Evolutionary conservation across 1,139 yeast species (phyloP).

Genomic region (Sugiyamaella novakii): DNA sequence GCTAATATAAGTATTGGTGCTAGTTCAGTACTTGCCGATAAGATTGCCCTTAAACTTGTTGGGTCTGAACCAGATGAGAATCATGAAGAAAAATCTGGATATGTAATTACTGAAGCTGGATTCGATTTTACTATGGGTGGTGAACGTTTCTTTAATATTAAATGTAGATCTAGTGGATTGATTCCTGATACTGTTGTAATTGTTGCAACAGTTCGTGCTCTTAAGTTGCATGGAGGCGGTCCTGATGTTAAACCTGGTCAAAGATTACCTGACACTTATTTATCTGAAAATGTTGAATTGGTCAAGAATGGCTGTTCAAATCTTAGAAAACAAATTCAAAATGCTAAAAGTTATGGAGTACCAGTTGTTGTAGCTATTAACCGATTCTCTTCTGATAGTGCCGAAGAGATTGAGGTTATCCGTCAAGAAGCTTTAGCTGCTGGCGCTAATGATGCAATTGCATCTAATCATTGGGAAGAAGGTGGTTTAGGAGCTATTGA

Average conservation of each 20-base stretch:
- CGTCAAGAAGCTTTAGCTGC: slow-evolving; percentile 82
- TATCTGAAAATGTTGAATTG: slow-evolving; percentile 82
- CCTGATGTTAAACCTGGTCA: slow-evolving; percentile 97
- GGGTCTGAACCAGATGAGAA: slow-evolving; percentile 63
- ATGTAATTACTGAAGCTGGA: slow-evolving; percentile 96
- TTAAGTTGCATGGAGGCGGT: slow-evolving; percentile 98
- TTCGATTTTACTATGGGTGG: slow-evolving; percentile 99
- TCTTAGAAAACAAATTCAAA: slow-evolving; percentile 86
- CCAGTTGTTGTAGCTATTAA: slow-evolving; percentile 97
- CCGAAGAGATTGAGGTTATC: slow-evolving; percentile 79
- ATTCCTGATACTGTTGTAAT: slow-evolving; percentile 90
- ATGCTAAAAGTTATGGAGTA: slow-evolving; percentile 83
- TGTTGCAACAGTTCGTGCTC: slow-evolving; percentile 96
- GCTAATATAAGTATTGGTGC: slow-evolving; percentile 98
- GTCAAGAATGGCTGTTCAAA: slow-evolving; percentile 84
- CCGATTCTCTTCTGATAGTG: slow-evolving; percentile 84
- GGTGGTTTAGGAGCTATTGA: slow-evolving; percentile 95
- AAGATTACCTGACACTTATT: slow-evolving; percentile 82
- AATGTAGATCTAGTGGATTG: slow-evolving; percentile 91
- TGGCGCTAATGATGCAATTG: slow-evolving; percentile 95
- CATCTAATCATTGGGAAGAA: slow-evolving; percentile 96
- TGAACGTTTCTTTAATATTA: slow-evolving; percentile 94
- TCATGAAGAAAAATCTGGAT: slow-evolving; percentile 72
- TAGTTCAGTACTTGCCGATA: slow-evolving; percentile 90
- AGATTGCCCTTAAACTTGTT: slow-evolving; percentile 89